A percentile compares a stretch with the other conserved stretches of the same genome.
phyloP scores from a whole-genome alignment of 2,329 filamentous ascomycete genomes.

The Fusarium metavorans region DNA sequence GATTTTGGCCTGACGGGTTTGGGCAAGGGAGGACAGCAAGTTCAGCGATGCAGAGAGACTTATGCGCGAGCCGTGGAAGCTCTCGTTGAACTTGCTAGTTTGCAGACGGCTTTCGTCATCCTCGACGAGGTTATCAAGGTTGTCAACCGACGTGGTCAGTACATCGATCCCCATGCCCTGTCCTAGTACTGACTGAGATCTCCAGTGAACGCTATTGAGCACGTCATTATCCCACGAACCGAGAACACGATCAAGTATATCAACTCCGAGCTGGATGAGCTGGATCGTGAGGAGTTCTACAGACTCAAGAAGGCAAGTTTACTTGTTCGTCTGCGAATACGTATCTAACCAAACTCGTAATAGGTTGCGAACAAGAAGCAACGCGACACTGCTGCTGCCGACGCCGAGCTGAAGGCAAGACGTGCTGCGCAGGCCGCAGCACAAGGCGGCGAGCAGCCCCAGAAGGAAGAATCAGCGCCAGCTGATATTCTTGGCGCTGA shows the following conservation, averaged over 20 bases:
- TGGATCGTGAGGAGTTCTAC: constrained; percentile 98
- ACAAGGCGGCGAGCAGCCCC: constrained; percentile 50
- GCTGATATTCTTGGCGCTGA: constrained; percentile 79
- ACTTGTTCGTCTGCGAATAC: too few relatives aligned
- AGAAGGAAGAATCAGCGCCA: constrained; percentile 53
- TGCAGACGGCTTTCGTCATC: constrained; percentile 98
- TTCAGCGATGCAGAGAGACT: constrained; percentile 93
- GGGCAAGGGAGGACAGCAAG: constrained; percentile 97
- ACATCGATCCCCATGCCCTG: neutral
- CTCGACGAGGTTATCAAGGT: constrained; percentile 99
- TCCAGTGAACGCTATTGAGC: constrained; percentile 92
- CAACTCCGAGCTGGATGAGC: constrained; percentile 96
- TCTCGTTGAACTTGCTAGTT: constrained; percentile 90
- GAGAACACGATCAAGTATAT: constrained; percentile 99
- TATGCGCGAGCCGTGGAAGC: constrained; percentile 97
- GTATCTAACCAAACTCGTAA: constrained; percentile 15
- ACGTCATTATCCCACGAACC: constrained; percentile 96
- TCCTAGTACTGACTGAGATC: constrained; percentile 10
- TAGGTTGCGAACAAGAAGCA: constrained; percentile 85
- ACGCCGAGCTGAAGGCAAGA: constrained; percentile 81
- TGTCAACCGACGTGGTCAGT: constrained; percentile 88
- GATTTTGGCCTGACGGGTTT: constrained; percentile 97
- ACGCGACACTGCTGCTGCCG: constrained; percentile 77
- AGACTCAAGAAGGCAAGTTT: constrained; percentile 82
- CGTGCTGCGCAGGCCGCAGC: constrained; percentile 63